Conservation (phyloP, 192 early-diverging fungal genomes). For the Entomortierella lignicola region DNA sequence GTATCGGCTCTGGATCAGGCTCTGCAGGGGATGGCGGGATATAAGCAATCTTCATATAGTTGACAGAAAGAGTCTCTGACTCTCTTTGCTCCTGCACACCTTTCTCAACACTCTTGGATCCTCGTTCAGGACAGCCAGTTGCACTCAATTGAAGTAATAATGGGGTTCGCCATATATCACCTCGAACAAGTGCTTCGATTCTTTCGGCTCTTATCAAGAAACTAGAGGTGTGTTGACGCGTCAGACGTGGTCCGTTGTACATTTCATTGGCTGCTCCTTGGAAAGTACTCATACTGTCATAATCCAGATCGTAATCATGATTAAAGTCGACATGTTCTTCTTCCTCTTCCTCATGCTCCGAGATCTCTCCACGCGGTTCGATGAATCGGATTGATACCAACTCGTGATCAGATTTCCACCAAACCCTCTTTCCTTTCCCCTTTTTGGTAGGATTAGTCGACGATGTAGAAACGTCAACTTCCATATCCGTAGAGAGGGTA, state of each 20-base stretch:
- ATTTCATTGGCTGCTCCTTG: background rate
- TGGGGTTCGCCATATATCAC: slow-evolving; percentile 22
- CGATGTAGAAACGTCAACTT: background rate
- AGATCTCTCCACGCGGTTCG: slow-evolving; percentile 1
- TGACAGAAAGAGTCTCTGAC: slow-evolving; percentile 26
- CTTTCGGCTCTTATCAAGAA: slow-evolving; percentile 6
- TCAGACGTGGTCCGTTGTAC: background rate
- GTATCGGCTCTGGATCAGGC: slow-evolving; percentile 21
- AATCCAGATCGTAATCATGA: background rate
- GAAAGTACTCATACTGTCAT: background rate
- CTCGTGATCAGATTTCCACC: slow-evolving; percentile 4
- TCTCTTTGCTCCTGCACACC: slow-evolving; percentile 29
- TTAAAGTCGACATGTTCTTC: too few species aligned
- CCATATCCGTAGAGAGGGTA: background rate
- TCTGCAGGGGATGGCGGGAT: slow-evolving; percentile 41
- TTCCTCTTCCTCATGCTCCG: background rate
- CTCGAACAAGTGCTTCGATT: background rate
- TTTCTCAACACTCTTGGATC: slow-evolving; percentile 21
- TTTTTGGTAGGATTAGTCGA: background rate
- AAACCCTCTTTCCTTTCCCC: background rate
- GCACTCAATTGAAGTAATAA: background rate
- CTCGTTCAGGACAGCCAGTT: background rate
- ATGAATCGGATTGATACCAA: slow-evolving; percentile 2
- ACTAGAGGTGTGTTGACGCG: background rate
- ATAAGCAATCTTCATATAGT: slow-evolving; percentile 20